Evolutionary conservation across 345 rosid species (phyloP).

Genomic region (Capsella bursapastoris): DNA sequence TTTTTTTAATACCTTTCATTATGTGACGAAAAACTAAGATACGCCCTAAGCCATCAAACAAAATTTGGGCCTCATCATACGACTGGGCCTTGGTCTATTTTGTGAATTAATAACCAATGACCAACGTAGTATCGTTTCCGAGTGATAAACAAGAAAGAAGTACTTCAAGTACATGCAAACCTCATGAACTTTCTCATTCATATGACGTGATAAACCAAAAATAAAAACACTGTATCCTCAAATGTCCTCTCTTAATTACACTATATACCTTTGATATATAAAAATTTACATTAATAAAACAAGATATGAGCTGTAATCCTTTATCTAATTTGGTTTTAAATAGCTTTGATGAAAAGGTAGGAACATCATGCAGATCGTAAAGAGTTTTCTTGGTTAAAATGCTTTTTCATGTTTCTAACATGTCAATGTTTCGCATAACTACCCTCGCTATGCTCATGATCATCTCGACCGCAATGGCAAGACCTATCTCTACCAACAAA

Average conservation of each 20-base stretch:
- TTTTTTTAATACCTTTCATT: no score
- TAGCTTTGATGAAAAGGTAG: constrained; percentile 21
- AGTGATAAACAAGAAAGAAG: constrained; percentile 17
- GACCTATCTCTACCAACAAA: constrained; percentile 5
- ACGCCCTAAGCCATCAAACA: background rate
- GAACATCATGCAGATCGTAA: constrained; percentile 39
- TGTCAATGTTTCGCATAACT: constrained; percentile 36
- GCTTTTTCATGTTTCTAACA: constrained; percentile 37
- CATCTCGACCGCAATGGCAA: constrained; percentile 27
- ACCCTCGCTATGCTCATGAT: constrained; percentile 20
- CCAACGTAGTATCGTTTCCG: constrained; percentile 16
- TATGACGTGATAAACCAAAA: constrained; percentile 39
- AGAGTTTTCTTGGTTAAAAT: constrained; percentile 25
- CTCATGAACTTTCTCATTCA: constrained; percentile 38
- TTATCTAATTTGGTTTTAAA: constrained; percentile 33
- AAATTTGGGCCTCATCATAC: constrained; percentile 16
- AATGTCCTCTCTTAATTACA: background rate
- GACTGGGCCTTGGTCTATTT: constrained; percentile 19
- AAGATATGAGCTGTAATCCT: constrained; percentile 36
- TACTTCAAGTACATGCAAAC: constrained; percentile 31
- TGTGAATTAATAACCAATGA: background rate
- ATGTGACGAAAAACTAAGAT: background rate
- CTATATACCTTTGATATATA: constrained; percentile 2
- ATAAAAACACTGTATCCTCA: background rate
- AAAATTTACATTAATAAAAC: background rate